These are phyloP conservation scores for Pleurotus giganteus DNA, from an alignment of 768 basidiomycete species.

Conservation along the genomic window DNA sequence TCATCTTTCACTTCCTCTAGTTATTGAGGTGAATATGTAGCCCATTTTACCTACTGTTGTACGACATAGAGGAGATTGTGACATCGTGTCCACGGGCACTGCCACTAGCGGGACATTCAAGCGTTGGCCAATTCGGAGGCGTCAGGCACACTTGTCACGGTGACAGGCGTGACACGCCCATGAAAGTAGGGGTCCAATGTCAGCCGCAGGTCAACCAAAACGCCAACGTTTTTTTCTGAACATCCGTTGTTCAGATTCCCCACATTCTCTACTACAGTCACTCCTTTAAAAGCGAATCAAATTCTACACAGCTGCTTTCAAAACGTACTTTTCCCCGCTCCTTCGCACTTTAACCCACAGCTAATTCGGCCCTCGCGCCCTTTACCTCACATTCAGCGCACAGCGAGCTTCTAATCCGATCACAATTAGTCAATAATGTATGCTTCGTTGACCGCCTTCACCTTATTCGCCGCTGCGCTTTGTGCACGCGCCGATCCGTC, in stretches of 20 bases:
- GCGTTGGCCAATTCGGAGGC: background rate
- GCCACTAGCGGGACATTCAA: background rate
- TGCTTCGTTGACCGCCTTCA: conserved; percentile 31
- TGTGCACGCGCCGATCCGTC: conserved; percentile 52
- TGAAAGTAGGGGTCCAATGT: background rate
- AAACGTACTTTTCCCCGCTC: conserved; percentile 6
- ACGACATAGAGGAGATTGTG: too few relatives aligned
- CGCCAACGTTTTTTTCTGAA: conserved; percentile 3
- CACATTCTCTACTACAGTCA: conserved; percentile 7
- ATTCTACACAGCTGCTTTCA: background rate
- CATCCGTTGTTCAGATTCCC: conserved; percentile 7
- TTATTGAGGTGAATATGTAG: too few relatives aligned
- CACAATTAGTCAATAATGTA: conserved; percentile 31
- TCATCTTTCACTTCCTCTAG: background rate
- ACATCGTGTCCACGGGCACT: background rate
- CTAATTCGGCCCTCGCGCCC: background rate
- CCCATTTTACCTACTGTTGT: too few relatives aligned
- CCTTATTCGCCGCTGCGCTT: conserved; percentile 35
- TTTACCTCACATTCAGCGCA: background rate
- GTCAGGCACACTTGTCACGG: background rate
- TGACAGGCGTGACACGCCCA: conserved; percentile 7
- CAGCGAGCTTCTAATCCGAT: background rate
- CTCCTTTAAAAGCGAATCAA: conserved; percentile 1
- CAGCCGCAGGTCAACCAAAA: conserved; percentile 6
- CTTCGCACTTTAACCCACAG: background rate